A percentile compares a stretch with the other conserved stretches of the same genome.
These are phyloP conservation scores for Xylaria telfairii DNA, from an alignment of 495 filamentous ascomycete species.

Conservation along the genomic window DNA sequence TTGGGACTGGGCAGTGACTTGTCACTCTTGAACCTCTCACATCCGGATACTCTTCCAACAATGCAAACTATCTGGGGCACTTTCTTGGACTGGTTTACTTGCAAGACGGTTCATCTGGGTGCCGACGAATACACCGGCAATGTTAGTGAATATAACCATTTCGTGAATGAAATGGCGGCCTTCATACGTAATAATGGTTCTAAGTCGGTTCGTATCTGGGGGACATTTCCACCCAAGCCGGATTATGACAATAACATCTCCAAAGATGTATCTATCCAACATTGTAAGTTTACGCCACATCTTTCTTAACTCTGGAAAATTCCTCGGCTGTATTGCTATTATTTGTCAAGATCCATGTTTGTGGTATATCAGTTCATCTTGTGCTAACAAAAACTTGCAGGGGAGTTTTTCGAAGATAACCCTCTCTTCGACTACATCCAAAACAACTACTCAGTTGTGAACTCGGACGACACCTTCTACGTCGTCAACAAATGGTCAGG, in stretches of 20 bases:
- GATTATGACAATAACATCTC: conserved; percentile 52
- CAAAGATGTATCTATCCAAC: conserved; percentile 47
- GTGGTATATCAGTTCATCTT: background rate
- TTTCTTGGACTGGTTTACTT: conserved; percentile 60
- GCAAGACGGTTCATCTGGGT: conserved; percentile 59
- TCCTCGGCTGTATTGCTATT: background rate
- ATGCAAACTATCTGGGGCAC: conserved; percentile 58
- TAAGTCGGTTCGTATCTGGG: conserved; percentile 59
- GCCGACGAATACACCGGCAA: conserved; percentile 57
- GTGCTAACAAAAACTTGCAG: conserved; percentile 37
- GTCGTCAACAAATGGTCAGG: conserved; percentile 55
- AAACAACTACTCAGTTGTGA: conserved; percentile 58
- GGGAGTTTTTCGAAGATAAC: conserved; percentile 54
- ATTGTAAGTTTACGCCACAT: conserved; percentile 27
- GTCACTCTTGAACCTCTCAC: conserved; percentile 57
- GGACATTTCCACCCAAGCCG: conserved; percentile 53
- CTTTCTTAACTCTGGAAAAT: background rate
- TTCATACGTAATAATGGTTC: conserved; percentile 48
- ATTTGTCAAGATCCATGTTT: background rate
- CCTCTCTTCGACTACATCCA: conserved; percentile 56
- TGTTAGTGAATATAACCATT: conserved; percentile 52
- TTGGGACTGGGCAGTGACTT: conserved; percentile 51
- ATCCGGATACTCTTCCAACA: conserved; percentile 58
- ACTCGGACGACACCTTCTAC: conserved; percentile 59
- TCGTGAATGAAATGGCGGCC: conserved; percentile 54